Base-by-base conservation (phyloP, 2,329 filamentous ascomycete species). In the Berkeleyomyces basicola region DNA sequence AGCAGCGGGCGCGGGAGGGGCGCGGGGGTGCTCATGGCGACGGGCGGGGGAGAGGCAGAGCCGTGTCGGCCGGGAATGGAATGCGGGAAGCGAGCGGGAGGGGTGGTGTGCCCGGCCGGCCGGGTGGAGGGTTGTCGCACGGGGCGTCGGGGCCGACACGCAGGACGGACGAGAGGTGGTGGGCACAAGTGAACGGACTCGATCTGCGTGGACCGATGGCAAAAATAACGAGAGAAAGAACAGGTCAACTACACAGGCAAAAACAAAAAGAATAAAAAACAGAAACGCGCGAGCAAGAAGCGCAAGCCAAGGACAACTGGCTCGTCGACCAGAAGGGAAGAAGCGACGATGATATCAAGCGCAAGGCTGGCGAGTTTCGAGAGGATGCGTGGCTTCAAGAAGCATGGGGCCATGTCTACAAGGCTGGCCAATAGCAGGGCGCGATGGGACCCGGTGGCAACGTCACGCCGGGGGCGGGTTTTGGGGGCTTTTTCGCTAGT, bases 311-410 rank as follows among this genome's bases (percentile, higher is more conserved):
- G 46, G 3, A 49, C n/a, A 49, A 7, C 23, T 7, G 10, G 11
- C 4, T 6, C 33, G 23, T 36, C 33, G 33, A 14, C 14, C 9
- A 43, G 23, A 55, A 33, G 33, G 23, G n/a, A 39, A 16, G 7
- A 4, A 3, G 58, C 47, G 58, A 60, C 58, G 58, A 47, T 60
- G 58, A 60, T 39, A 31, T 3, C 7, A 36, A n/a, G n/a, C 11
- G 23, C 58, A 60, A 60, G 58, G 58, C 58, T 60, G 58, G 23
- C 55, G 40, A 7, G 42, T 37, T 37, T 49, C 23, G 36, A 60
- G 58, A 60, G 23, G 58, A 60, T 44, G 43, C 58, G 58, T 60
- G 58, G 58, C 58, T 60, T 60, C 5, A 60, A 46, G 42, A n/a
- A 60, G 58, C 58, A 49, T 23, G 43, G 43, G 33, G 51, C 51